Conservation (phyloP, 331 rosid genomes). For the Dryas integrifolia region DNA sequence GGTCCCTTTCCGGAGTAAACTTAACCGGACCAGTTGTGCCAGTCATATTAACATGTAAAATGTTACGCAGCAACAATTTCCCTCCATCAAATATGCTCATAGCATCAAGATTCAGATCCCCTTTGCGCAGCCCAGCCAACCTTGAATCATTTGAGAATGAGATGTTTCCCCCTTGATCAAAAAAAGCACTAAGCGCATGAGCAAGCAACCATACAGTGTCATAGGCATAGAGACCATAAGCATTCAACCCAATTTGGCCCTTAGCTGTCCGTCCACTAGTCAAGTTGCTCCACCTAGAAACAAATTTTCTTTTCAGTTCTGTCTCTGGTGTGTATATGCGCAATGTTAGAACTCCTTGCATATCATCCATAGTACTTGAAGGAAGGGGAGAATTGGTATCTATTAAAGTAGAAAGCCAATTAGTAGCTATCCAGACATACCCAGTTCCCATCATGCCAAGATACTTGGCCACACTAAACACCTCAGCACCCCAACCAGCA, state of each 20-base stretch:
- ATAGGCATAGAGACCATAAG: constrained; percentile 64
- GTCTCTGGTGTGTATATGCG: constrained; percentile 71
- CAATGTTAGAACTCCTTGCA: constrained; percentile 74
- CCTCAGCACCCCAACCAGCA: constrained; percentile 40
- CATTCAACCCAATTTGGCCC: constrained; percentile 48
- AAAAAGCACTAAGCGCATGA: constrained; percentile 69
- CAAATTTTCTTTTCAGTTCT: constrained; percentile 55
- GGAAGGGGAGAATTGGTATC: constrained; percentile 52
- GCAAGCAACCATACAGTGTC: constrained; percentile 89
- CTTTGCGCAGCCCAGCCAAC: constrained; percentile 31
- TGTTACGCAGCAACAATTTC: constrained; percentile 39
- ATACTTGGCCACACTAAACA: constrained; percentile 55
- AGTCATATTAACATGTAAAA: constrained; percentile 59
- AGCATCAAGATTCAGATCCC: constrained; percentile 58
- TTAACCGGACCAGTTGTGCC: constrained; percentile 70
- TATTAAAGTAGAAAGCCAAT: constrained; percentile 60
- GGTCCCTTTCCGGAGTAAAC: constrained; percentile 53
- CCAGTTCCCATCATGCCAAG: constrained; percentile 89
- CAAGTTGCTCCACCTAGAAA: constrained; percentile 74
- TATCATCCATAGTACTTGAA: constrained; percentile 40
- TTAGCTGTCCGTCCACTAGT: constrained; percentile 35
- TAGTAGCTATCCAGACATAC: constrained; percentile 86
- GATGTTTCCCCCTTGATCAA: constrained; percentile 66
- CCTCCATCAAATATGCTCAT: constrained; percentile 79
- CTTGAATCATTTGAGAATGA: constrained; percentile 69